phyloP scores from a whole-genome alignment of 2,329 filamentous ascomycete species.

The Exophiala sideris region DNA sequence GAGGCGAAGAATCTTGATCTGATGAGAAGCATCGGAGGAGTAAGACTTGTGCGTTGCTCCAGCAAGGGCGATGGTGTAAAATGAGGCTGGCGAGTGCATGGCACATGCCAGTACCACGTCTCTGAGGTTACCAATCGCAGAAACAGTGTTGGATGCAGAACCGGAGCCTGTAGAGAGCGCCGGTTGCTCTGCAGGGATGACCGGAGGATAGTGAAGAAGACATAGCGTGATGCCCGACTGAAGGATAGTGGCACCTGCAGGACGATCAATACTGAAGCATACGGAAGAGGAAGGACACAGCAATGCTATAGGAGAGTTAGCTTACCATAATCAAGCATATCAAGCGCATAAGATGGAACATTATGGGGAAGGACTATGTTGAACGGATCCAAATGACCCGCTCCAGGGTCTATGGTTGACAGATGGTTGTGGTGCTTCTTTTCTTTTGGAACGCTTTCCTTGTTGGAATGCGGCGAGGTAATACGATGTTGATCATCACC shows the following conservation, averaged over 20 bases:
- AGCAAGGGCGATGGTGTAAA: slow-evolving; percentile 1
- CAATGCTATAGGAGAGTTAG: not conserved
- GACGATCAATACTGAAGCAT: not conserved
- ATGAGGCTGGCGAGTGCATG: not conserved
- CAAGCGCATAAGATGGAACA: not conserved
- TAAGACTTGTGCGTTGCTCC: slow-evolving; percentile 1
- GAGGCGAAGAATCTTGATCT: not conserved
- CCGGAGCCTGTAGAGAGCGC: not conserved
- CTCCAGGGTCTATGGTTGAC: not conserved
- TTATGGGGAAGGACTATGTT: slow-evolving; percentile 1
- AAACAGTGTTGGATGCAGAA: not conserved
- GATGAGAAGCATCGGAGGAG: not conserved
- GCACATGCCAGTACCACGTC: not conserved
- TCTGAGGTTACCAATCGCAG: not conserved
- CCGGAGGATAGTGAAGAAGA: not conserved
- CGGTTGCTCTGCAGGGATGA: not conserved
- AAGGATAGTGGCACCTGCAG: not conserved
- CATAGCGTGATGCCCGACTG: slow-evolving; percentile 3
- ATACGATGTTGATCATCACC: too few species aligned
- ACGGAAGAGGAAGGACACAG: not conserved
- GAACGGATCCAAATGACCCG: slow-evolving; percentile 1
- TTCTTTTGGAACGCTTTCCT: not conserved
- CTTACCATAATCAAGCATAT: slow-evolving; percentile 5
- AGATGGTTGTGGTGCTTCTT: not conserved
- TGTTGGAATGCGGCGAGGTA: not conserved